Evolutionary conservation across 2,329 filamentous ascomycete genomes (phyloP).

Genomic region (Pseudogymnoascus sp.): DNA sequence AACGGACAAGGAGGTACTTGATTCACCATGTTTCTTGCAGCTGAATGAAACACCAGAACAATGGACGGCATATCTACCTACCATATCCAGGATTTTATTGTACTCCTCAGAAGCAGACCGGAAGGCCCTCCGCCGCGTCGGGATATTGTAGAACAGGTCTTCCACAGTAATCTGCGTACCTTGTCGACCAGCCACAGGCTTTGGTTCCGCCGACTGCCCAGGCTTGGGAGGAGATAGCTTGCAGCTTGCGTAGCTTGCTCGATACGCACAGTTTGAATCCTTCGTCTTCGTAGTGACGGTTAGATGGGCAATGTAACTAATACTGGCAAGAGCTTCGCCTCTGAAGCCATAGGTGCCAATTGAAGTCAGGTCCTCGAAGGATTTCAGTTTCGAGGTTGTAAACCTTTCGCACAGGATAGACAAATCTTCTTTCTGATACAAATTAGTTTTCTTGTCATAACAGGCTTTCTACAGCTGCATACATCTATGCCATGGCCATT

Average conservation of each 20-base stretch:
- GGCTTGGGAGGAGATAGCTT: slow-evolving; percentile 77
- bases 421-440: slow-evolving; percentile 72
- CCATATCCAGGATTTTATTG: slow-evolving; percentile 93
- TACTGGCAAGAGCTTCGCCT: slow-evolving; percentile 91
- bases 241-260: slow-evolving; percentile 79
- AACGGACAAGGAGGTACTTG: slow-evolving; percentile 73
- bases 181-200: slow-evolving; percentile 74
- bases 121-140: slow-evolving; percentile 80
- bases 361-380: slow-evolving; percentile 82
- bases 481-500: slow-evolving; percentile 95
- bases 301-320: slow-evolving; percentile 95
- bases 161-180: slow-evolving; percentile 96
- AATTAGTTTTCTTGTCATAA: background rate
- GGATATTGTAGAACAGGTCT: slow-evolving; percentile 94
- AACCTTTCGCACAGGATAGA: slow-evolving; percentile 91
- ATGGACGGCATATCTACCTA: slow-evolving; percentile 89
- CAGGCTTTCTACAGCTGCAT: slow-evolving; percentile 27
- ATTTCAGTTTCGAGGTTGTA: slow-evolving; percentile 91
- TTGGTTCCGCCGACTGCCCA: slow-evolving; percentile 78
- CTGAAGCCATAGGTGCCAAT: slow-evolving; percentile 98
- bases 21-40: slow-evolving; percentile 92
- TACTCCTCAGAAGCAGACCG: slow-evolving; percentile 90
- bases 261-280: slow-evolving; percentile 81
- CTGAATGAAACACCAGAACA: slow-evolving; percentile 88
- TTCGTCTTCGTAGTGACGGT: slow-evolving; percentile 91